Conservation (phyloP, 441 rosid species). For the Omphalea diandra region DNA sequence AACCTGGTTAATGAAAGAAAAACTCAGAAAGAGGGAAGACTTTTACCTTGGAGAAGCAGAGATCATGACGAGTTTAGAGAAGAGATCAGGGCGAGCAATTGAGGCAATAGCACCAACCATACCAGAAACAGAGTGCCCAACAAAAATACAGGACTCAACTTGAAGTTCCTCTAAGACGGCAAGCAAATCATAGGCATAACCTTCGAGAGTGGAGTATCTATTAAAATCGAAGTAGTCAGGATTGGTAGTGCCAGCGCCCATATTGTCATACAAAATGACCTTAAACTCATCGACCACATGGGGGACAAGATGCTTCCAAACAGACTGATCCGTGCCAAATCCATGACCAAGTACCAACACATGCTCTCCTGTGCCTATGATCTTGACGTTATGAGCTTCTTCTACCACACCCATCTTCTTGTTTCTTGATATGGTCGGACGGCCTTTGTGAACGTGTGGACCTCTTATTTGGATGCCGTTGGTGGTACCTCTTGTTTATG, state of each 20-base stretch:
- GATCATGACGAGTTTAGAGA: constrained; percentile 71
- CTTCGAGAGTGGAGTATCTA: constrained; percentile 74
- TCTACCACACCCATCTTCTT: constrained; percentile 67
- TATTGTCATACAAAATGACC: constrained; percentile 73
- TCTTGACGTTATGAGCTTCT: constrained; percentile 82
- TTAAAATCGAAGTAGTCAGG: constrained; percentile 84
- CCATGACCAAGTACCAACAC: constrained; percentile 77
- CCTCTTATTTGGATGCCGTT: not conserved
- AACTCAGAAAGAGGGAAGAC: not conserved
- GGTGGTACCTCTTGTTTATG: not conserved
- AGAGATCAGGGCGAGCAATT: constrained; percentile 75
- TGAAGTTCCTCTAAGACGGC: constrained; percentile 72
- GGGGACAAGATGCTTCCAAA: constrained; percentile 89
- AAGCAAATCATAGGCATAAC: constrained; percentile 70
- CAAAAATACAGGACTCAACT: constrained; percentile 55
- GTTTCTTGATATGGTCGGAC: too few relatives aligned
- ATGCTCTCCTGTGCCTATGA: constrained; percentile 66
- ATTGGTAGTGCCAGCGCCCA: constrained; percentile 95
- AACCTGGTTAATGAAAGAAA: too few relatives aligned
- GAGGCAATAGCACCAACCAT: constrained; percentile 86
- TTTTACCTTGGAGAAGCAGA: constrained; percentile 74
- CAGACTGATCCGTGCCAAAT: constrained; percentile 92
- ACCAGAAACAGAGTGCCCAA: constrained; percentile 91
- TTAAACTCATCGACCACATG: constrained; percentile 68
- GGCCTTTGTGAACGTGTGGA: constrained; percentile 6